These are phyloP conservation scores for Calycina marina DNA, from an alignment of 2,329 filamentous ascomycete species.

Conservation along the genomic window DNA sequence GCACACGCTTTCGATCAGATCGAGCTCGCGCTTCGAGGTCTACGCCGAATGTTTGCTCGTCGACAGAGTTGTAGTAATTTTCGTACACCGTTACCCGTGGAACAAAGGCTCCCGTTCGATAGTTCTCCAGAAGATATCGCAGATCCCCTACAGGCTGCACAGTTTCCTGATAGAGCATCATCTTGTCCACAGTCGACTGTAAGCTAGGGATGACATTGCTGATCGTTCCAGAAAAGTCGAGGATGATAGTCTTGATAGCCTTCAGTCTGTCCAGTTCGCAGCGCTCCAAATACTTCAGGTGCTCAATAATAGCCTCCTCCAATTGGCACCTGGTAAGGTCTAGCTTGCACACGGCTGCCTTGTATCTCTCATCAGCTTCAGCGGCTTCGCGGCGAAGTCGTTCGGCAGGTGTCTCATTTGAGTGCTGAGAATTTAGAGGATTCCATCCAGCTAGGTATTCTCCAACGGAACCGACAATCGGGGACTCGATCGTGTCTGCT, in stretches of 20 bases:
- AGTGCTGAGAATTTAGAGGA: conserved; percentile 72
- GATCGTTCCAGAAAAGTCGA: conserved; percentile 94
- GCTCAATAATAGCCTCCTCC: conserved; percentile 88
- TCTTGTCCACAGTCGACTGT: conserved; percentile 91
- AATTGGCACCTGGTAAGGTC: conserved; percentile 84
- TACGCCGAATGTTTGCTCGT: conserved; percentile 94
- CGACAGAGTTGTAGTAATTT: conserved; percentile 97
- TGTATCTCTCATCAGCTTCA: conserved; percentile 90
- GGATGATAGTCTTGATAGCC: conserved; percentile 93
- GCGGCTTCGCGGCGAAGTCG: conserved; percentile 75
- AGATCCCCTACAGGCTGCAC: conserved; percentile 87
- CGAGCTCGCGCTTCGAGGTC: conserved; percentile 91
- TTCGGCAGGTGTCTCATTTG: conserved; percentile 86
- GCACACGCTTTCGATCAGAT: conserved; percentile 90
- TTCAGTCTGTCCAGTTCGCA: conserved; percentile 93
- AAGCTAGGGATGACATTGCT: conserved; percentile 95
- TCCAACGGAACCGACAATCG: conserved; percentile 65
- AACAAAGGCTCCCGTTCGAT: conserved; percentile 83
- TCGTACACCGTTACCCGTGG: conserved; percentile 89
- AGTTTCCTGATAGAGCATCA: conserved; percentile 98
- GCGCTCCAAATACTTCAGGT: conserved; percentile 90
- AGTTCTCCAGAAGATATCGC: conserved; percentile 89
- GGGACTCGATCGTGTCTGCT: conserved; percentile 54
- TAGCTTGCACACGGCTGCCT: conserved; percentile 68
- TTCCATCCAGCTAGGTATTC: conserved; percentile 92